A percentile compares a stretch with the other conserved stretches of the same genome.
These are phyloP conservation scores for Carnegiea gigantea DNA, from an alignment of 179 eudicot species.

Conservation along the genomic window DNA sequence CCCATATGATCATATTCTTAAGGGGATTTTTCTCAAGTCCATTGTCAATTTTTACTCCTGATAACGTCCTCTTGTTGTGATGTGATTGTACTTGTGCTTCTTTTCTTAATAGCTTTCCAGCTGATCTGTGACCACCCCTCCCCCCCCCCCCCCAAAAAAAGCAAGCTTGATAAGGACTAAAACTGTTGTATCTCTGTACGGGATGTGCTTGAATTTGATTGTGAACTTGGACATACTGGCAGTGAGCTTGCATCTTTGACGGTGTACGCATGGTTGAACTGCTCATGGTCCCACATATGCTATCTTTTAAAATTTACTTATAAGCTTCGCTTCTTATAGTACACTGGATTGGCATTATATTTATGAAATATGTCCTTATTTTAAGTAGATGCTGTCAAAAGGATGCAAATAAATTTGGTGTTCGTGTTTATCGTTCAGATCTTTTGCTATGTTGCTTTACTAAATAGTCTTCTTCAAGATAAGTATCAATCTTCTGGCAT, in stretches of 20 bases:
- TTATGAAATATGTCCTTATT: neutral
- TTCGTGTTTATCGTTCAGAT: neutral
- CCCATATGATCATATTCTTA: neutral
- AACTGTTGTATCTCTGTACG: neutral
- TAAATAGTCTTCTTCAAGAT: neutral
- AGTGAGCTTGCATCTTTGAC: neutral
- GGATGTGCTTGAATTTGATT: neutral
- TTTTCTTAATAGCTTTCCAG: neutral
- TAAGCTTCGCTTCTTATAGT: neutral
- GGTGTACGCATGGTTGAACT: neutral
- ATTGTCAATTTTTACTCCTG: neutral
- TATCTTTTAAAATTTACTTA: neutral
- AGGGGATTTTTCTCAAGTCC: neutral
- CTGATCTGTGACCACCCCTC: neutral
- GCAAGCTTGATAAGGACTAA: too few species aligned
- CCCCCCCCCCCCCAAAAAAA: too few species aligned
- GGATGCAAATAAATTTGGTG: neutral
- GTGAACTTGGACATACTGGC: neutral
- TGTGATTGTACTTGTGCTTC: neutral
- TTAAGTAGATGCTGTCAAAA: neutral
- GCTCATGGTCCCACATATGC: too few species aligned
- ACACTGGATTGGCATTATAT: neutral
- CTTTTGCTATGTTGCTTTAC: neutral
- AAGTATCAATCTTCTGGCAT: neutral
- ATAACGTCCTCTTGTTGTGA: neutral